phyloP scores from a whole-genome alignment of 768 basidiomycete genomes.

The Tricholoma matsutake region DNA sequence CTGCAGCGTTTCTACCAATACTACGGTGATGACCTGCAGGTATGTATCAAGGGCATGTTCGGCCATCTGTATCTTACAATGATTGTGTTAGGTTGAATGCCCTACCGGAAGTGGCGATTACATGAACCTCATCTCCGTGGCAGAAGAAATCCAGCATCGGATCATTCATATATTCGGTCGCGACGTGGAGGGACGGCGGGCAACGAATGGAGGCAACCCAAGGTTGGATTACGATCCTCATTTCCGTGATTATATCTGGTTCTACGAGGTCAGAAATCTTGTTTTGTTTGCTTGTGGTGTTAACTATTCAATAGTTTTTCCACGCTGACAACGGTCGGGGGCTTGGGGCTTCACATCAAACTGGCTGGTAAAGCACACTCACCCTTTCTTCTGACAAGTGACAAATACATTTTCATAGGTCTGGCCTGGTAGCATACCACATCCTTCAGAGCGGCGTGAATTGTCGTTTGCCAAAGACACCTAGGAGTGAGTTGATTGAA shows the following conservation, averaged over 20 bases:
- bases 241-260: slow-evolving; percentile 96
- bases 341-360: slow-evolving; percentile 96
- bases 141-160: slow-evolving; percentile 98
- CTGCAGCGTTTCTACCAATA: slow-evolving; percentile 98
- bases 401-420: slow-evolving; percentile 43
- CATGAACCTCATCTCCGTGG: slow-evolving; percentile 92
- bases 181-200: slow-evolving; percentile 80
- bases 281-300: not conserved
- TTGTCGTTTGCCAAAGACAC: slow-evolving; percentile 91
- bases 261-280: slow-evolving; percentile 72
- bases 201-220: slow-evolving; percentile 87
- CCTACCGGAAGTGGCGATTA: slow-evolving; percentile 96
- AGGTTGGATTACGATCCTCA: slow-evolving; percentile 89
- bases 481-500: slow-evolving; percentile 64
- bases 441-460: slow-evolving; percentile 87
- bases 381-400: not conserved
- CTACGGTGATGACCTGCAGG: slow-evolving; percentile 87
- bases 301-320: slow-evolving; percentile 65
- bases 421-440: slow-evolving; percentile 86
- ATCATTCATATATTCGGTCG: slow-evolving; percentile 98
- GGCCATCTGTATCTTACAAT: not conserved
- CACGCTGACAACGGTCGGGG: slow-evolving; percentile 91
- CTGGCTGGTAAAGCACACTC: slow-evolving; percentile 71
- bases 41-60: slow-evolving; percentile 14
- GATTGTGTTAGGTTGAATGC: slow-evolving; percentile 68